phyloP scores from a whole-genome alignment of 306 rosid genomes.

The Quercus suber region DNA sequence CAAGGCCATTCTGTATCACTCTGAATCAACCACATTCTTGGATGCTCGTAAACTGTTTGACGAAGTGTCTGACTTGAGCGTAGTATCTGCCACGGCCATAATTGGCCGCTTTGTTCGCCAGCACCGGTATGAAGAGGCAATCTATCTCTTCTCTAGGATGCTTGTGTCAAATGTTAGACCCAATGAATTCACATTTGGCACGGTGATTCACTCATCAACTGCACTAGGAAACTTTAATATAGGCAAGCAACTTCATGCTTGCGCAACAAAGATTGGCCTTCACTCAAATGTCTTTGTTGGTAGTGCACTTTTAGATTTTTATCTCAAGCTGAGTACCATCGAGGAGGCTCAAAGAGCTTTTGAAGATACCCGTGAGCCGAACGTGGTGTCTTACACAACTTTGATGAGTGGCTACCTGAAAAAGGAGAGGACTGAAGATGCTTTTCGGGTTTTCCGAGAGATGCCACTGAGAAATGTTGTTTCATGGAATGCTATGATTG shows the following conservation, averaged over 20 bases:
- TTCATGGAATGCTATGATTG: conserved; percentile 85
- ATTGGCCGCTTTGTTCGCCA: conserved; percentile 48
- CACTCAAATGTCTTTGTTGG: conserved; percentile 65
- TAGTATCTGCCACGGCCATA: conserved; percentile 58
- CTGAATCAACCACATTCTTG: conserved; percentile 28
- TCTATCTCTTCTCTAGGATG: conserved; percentile 62
- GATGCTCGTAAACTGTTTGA: conserved; percentile 64
- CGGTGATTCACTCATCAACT: conserved; percentile 59
- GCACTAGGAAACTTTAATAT: conserved; percentile 27
- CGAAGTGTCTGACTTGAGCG: conserved; percentile 48
- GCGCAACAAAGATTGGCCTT: conserved; percentile 55
- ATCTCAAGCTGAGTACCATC: conserved; percentile 56
- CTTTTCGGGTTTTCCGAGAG: conserved; percentile 46
- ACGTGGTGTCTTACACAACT: conserved; percentile 85
- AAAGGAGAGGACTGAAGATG: conserved; percentile 55
- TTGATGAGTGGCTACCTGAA: conserved; percentile 69
- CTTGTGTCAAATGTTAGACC: conserved; percentile 52
- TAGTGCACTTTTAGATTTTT: conserved; percentile 73
- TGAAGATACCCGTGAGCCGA: conserved; percentile 47
- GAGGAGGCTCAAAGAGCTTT: conserved; percentile 62
- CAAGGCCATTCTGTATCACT: not conserved
- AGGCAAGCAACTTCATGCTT: conserved; percentile 74
- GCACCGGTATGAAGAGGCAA: conserved; percentile 47
- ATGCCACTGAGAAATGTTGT: conserved; percentile 79
- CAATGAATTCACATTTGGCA: conserved; percentile 75